phyloP scores from a whole-genome alignment of 768 basidiomycete species.

The Boletus rufocinnamomeus region DNA sequence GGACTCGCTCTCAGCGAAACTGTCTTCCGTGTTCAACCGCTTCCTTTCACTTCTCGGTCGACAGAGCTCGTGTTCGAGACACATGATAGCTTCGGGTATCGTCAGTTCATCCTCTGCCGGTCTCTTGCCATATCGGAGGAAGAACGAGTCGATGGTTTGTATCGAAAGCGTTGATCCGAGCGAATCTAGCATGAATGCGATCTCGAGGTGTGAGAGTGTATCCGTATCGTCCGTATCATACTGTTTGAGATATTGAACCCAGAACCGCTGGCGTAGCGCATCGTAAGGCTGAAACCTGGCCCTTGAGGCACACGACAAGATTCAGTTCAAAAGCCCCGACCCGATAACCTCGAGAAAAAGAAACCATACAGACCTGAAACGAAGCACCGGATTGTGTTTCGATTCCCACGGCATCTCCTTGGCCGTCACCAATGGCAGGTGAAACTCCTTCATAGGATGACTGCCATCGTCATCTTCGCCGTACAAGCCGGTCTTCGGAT shows the following conservation, averaged over 20 bases:
- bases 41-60: slow-evolving; percentile 74
- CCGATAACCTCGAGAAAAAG: background rate
- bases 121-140: slow-evolving; percentile 64
- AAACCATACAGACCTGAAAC: slow-evolving; percentile 51
- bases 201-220: slow-evolving; percentile 76
- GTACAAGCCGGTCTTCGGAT: slow-evolving; percentile 51
- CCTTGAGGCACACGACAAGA: slow-evolving; percentile 37
- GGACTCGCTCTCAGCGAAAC: slow-evolving; percentile 47
- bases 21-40: slow-evolving; percentile 51
- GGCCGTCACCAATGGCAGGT: slow-evolving; percentile 58
- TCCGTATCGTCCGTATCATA: slow-evolving; percentile 88
- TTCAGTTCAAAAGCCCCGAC: slow-evolving; percentile 3
- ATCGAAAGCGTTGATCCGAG: slow-evolving; percentile 88
- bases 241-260: slow-evolving; percentile 84
- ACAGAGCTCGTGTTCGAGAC: slow-evolving; percentile 82
- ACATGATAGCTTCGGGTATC: slow-evolving; percentile 76
- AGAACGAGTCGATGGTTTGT: slow-evolving; percentile 82
- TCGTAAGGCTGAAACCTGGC: slow-evolving; percentile 97
- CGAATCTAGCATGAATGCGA: slow-evolving; percentile 95
- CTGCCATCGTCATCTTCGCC: slow-evolving; percentile 38
- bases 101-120: slow-evolving; percentile 71
- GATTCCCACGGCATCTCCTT: slow-evolving; percentile 73
- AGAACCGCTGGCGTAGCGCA: slow-evolving; percentile 86
- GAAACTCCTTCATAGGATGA: slow-evolving; percentile 70
- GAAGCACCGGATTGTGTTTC: slow-evolving; percentile 68